Evolutionary conservation across 768 basidiomycete genomes (phyloP), one percentile per base, ranked within the genome.

Genomic region (Tulasnella sp.): DNA sequence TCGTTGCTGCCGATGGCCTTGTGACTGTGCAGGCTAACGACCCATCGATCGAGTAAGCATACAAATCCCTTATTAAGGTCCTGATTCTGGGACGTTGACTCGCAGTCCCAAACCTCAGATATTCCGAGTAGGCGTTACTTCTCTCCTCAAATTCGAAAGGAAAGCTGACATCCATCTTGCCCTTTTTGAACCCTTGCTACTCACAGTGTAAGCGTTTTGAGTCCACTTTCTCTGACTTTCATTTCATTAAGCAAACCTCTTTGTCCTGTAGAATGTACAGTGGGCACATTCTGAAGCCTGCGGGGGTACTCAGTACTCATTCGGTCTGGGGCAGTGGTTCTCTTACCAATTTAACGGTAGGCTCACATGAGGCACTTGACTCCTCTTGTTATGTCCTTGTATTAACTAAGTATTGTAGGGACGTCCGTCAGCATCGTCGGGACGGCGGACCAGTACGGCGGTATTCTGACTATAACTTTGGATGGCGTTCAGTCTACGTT

Each of bases 271-370:
- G 69, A 42, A 42, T 22, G n/a, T 42, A 42, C 36, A 38, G 19
- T 70, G 69, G 69, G 29, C 69, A 38, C 36, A 70, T 9, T 70
- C 69, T 3, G 69, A 70, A 39, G 69, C 69, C 9, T 70, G 69
- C 14, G 69, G 69, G 15, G 69, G 69, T 15, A 70, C 69, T 19
- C 36, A 38, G 11, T 70, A 70, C 37, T 70, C 69, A 37, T 70
- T 70, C 40, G 69, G 69, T 19, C 40, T 70, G 31, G 69, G 69
- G 6, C 69, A 70, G 25, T 38, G 69, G 69, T 70, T 70, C 69
- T 31, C 69, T 15, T 70, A 38, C 36, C 11, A n/a, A 42, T 70
- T 70, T 36, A 42, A 17, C n/a, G 69, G 69, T 70, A 70, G 3
- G 36, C 7, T 70, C 14, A 17, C 40, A 5, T 22, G 11, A 39